Base-by-base conservation (phyloP, 208 protist genomes). In the Giardia duodenalis region DNA sequence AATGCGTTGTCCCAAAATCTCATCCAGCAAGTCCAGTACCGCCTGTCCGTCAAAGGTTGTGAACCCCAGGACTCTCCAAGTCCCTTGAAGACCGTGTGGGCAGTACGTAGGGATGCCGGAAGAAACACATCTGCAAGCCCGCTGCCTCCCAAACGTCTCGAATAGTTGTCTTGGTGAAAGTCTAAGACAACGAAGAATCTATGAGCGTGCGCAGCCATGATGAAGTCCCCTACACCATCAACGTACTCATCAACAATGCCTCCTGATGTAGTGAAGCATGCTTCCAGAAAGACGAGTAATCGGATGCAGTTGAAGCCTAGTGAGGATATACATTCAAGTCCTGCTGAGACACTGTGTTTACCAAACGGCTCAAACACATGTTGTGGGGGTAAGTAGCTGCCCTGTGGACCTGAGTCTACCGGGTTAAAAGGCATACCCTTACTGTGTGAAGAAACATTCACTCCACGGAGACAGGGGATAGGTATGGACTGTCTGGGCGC, bases 121-220 rank as follows among this genome's bases (percentile, higher is more conserved):
- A 76, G 30, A 76, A 76, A 76, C 19, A 30, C 57, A 76, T 76
- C 57, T 10, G 57, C 19, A 10, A 76, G 57, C 19, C 57, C 57
- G 57, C 57, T 76, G 19, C 57, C 57, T 39, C 57, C 57, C 10
- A 76, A 30, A 76, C 57, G 57, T 10, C 57, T 10, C 10, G 57
- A 76, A 76, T 76, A 76, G 30, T 76, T 76, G 57, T 76, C 57
- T 76, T 76, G 57, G 57, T 76, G 57, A 76, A 76, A 76, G 57
- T 76, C 57, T 76, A 76, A 39, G 57, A 76, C 19, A 30, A 76
- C 19, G 57, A 76, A 76, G 19, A 76, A 30, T 10, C 57, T 30
- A 76, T 76, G 57, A 39, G 19, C 30, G 30, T 76, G 10, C 19
- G 19, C 10, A 76, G 30, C 19, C 19, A 10, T 10, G 10, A 30